Conservation (phyloP, 1,284 basidiomycete genomes). For the Sanghuangporus sanghuang region DNA sequence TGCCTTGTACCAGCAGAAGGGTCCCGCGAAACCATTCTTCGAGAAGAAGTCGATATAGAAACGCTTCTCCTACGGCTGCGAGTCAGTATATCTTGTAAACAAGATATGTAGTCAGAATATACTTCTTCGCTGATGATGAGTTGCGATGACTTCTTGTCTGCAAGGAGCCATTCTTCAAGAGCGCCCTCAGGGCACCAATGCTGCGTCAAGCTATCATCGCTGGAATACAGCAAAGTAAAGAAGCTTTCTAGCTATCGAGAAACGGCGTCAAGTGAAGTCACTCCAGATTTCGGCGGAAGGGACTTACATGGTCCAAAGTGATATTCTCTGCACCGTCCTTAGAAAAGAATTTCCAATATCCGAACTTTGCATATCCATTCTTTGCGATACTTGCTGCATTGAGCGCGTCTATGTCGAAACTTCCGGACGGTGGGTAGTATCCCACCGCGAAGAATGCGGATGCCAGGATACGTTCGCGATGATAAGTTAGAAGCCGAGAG, state of each 20-base stretch:
- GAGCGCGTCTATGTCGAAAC: slow-evolving; percentile 9
- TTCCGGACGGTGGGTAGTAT: slow-evolving; percentile 17
- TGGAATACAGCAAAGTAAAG: slow-evolving; percentile 27
- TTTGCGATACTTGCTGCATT: slow-evolving; percentile 4
- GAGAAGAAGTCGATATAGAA: background rate
- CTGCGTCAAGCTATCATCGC: slow-evolving; percentile 25
- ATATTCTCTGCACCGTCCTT: slow-evolving; percentile 27
- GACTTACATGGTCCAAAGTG: slow-evolving; percentile 26
- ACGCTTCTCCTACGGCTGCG: background rate
- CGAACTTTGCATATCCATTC: slow-evolving; percentile 27
- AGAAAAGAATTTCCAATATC: slow-evolving; percentile 31
- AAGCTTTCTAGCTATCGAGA: slow-evolving; percentile 28
- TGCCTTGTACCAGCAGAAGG: slow-evolving; percentile 28
- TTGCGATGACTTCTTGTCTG: slow-evolving; percentile 14
- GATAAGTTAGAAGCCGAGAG: slow-evolving; percentile 14
- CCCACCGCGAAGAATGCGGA: slow-evolving; percentile 22
- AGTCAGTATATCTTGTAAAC: background rate
- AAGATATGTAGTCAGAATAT: background rate
- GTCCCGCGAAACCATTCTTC: slow-evolving; percentile 3
- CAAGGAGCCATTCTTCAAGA: slow-evolving; percentile 26
- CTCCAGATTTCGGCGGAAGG: background rate
- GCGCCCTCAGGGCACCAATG: slow-evolving; percentile 25
- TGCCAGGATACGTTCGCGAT: slow-evolving; percentile 19
- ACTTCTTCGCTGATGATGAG: slow-evolving; percentile 23
- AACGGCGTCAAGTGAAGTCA: background rate